Base-by-base conservation (phyloP, 2,329 filamentous ascomycete genomes). In the Epichloe scottii region DNA sequence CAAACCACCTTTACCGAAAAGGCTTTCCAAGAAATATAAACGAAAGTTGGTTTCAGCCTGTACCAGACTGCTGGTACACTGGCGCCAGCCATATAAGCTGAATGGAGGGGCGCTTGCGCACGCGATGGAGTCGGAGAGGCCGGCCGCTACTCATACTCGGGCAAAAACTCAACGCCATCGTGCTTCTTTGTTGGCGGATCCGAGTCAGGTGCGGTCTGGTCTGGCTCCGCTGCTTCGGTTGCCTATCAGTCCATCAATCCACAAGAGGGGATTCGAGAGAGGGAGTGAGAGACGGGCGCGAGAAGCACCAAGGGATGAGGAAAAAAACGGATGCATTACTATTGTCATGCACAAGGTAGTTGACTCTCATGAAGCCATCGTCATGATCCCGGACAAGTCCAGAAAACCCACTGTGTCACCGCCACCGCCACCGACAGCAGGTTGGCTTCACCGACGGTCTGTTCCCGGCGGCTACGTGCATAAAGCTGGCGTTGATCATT, bases 361-460 rank as follows among this genome's bases (percentile, higher is more conserved):
- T 46, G 42, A 37, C 30, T 44, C 33, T 34, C 38, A 33, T 52
- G 46, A 52, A 52, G 51, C 46, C 46, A 52, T 52, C 51, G 46
- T 46, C 46, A 38, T 35, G 15, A 46, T 46, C 15, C 35, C 17
- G 5, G 39, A 26, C 7, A 7, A 34, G 43, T 21, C 19, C 34
- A 45, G 41, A 34, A 33, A 21, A 43, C 2, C 21, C 43, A 51
- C 43, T 33, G 42, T 48, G 48, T 39, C 53, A 54, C 50, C 51
- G 48, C 43, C 53, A 54, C 50, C 51, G 48, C 42, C 42, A 46
- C 17, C 33, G 42, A 33, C 34, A 44, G 41, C 44, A 39, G 50
- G 45, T 48, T 50, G 46, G 46, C 51, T 44, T 58, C 57, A 55
- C 57, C 57, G 57, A 57, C 53, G 53, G 54, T 54, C 51, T 57